These are phyloP conservation scores for Cystobasidium ongulense DNA, from an alignment of 768 basidiomycete species.

Conservation along the genomic window DNA sequence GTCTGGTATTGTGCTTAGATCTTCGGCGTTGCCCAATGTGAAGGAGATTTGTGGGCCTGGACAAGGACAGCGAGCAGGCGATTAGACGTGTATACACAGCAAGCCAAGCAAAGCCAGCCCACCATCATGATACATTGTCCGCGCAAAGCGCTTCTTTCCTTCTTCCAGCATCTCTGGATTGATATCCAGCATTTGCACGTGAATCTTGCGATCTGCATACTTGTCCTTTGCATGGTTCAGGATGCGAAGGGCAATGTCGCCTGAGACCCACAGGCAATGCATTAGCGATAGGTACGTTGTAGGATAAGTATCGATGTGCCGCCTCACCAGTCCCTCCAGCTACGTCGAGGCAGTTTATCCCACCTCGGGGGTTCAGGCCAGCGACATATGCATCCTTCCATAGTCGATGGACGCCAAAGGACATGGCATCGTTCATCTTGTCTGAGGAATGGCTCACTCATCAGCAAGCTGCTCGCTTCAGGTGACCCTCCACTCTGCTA, in stretches of 20 bases:
- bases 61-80: background rate
- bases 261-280: no score
- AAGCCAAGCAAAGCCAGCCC: constrained; percentile 10
- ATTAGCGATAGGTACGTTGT: background rate
- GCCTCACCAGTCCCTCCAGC: constrained; percentile 73
- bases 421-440: constrained; percentile 98
- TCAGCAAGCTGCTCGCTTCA: background rate
- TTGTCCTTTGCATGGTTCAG: constrained; percentile 82
- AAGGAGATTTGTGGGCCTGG: constrained; percentile 57
- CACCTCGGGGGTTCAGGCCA: constrained; percentile 52
- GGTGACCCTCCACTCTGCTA: no score
- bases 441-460: constrained; percentile 50
- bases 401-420: constrained; percentile 84
- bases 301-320: background rate
- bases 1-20: constrained; percentile 62
- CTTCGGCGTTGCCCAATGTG: constrained; percentile 85
- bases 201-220: constrained; percentile 79
- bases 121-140: constrained; percentile 99
- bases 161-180: constrained; percentile 92
- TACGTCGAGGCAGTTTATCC: constrained; percentile 74
- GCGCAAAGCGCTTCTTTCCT: constrained; percentile 78
- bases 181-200: constrained; percentile 84
- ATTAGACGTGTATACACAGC: constrained; percentile 47
- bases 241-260: constrained; percentile 90
- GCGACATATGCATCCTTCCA: constrained; percentile 80